Percentiles rank a stretch among this genome's conserved stretches.
These are phyloP conservation scores for Evernia prunastri DNA, from an alignment of 495 filamentous ascomycete species.

Conservation along the genomic window DNA sequence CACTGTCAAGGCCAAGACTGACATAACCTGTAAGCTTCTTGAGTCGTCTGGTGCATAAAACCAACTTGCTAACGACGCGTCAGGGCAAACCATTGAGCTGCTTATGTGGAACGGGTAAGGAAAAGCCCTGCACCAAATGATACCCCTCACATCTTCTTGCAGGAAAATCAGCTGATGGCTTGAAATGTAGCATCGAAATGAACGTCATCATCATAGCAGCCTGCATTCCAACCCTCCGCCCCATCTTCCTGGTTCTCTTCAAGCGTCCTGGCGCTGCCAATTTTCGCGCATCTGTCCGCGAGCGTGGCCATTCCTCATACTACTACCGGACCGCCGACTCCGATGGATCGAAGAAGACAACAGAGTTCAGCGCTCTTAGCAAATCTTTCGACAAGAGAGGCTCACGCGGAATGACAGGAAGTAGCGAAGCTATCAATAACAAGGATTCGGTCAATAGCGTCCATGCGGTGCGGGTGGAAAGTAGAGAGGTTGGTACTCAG, in stretches of 20 bases:
- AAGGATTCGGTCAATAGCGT: background rate
- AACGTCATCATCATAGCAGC: slow-evolving; percentile 44
- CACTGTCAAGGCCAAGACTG: slow-evolving; percentile 29
- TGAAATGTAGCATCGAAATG: slow-evolving; percentile 34
- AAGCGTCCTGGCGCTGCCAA: slow-evolving; percentile 18
- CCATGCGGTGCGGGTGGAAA: background rate
- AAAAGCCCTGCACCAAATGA: too few relatives aligned
- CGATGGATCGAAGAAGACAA: background rate
- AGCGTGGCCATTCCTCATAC: slow-evolving; percentile 8
- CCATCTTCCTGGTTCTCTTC: slow-evolving; percentile 35
- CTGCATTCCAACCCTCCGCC: slow-evolving; percentile 43
- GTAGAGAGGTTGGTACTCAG: slow-evolving; percentile 5
- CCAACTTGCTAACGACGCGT: background rate
- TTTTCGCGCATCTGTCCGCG: background rate
- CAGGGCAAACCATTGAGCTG: slow-evolving; percentile 34
- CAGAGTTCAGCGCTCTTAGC: background rate
- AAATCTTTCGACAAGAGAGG: background rate
- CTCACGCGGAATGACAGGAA: background rate
- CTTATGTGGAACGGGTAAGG: slow-evolving; percentile 39
- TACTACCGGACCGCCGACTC: slow-evolving; percentile 1
- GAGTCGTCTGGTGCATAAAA: too few relatives aligned
- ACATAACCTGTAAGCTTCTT: slow-evolving; percentile 38
- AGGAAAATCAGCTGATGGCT: background rate
- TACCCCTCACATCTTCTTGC: background rate
- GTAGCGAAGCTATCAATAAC: background rate